Evolutionary conservation across 2,329 filamentous ascomycete genomes (phyloP).

Genomic region (Pseudomassariella vexata): DNA sequence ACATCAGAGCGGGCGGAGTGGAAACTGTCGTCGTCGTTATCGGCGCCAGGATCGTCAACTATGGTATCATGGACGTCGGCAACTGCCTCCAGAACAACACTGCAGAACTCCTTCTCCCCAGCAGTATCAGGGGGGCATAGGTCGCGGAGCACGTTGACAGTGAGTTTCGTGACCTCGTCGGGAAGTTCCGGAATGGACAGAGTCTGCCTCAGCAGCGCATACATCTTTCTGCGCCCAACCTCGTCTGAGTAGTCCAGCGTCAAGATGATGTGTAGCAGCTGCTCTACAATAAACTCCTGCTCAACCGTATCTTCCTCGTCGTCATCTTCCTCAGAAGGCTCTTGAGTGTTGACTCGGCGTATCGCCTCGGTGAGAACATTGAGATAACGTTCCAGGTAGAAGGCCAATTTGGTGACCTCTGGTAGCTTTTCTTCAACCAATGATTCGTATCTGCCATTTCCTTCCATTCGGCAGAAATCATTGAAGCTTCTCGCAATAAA

Average conservation of each 20-base stretch:
- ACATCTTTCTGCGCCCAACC: conserved; percentile 93
- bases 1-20: conserved; percentile 88
- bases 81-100: conserved; percentile 84
- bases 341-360: conserved; percentile 46
- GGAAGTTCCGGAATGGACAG: conserved; percentile 82
- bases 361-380: conserved; percentile 61
- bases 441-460: conserved; percentile 67
- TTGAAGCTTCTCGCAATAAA: conserved; percentile 93
- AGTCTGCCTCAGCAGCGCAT: conserved; percentile 78
- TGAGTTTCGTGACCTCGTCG: conserved; percentile 86
- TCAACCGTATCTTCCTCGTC: conserved; percentile 78
- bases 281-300: conserved; percentile 92
- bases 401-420: conserved; percentile 86
- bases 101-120: conserved; percentile 78
- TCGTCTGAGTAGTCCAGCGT: conserved; percentile 98
- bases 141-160: conserved; percentile 72
- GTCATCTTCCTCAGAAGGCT: conserved; percentile 50
- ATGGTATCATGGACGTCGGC: conserved; percentile 96
- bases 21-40: conserved; percentile 72
- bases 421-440: conserved; percentile 90
- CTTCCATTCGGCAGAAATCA: conserved; percentile 76
- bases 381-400: conserved; percentile 78
- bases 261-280: conserved; percentile 84
- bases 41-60: conserved; percentile 56
- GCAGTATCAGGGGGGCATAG: conserved; percentile 72